These are phyloP conservation scores for Hawksworthiomyces lignivorus DNA, from an alignment of 2,329 filamentous ascomycete genomes.

Conservation along the genomic window DNA sequence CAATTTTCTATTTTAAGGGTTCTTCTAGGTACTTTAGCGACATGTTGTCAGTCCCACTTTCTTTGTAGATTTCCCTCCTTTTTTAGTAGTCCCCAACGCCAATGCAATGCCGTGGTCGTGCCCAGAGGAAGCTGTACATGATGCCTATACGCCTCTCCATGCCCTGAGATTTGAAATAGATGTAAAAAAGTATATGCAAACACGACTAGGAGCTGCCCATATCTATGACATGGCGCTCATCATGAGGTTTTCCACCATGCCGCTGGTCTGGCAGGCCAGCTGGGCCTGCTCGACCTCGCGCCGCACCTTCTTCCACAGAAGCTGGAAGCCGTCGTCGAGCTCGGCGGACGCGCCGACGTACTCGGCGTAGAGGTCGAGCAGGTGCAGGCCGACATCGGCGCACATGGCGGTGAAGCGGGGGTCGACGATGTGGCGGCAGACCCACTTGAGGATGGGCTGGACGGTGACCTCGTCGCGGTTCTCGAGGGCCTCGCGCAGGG, in stretches of 20 bases:
- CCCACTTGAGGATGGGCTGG: slow-evolving; percentile 76
- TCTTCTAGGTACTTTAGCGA: no score
- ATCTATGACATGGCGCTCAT: slow-evolving; percentile 30
- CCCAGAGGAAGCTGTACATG: no score
- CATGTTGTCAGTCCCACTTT: no score
- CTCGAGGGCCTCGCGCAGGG: slow-evolving; percentile 70
- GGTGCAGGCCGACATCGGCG: slow-evolving; percentile 71
- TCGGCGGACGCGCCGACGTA: slow-evolving; percentile 66
- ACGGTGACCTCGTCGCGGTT: slow-evolving; percentile 74
- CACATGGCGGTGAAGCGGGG: slow-evolving; percentile 74
- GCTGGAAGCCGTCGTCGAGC: slow-evolving; percentile 62
- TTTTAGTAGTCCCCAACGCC: no score
- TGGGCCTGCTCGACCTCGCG: slow-evolving; percentile 77
- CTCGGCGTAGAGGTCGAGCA: slow-evolving; percentile 82
- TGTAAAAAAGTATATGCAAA: no score
- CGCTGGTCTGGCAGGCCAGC: slow-evolving; percentile 70
- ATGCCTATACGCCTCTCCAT: no score
- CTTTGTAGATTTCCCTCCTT: no score
- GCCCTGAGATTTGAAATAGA: no score
- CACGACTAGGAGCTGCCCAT: no score
- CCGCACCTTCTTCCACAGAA: slow-evolving; percentile 62
- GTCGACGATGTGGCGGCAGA: slow-evolving; percentile 71
- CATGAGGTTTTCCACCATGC: slow-evolving; percentile 74
- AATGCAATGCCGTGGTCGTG: no score
- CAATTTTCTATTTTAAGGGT: no score